Evolutionary conservation across 108 stramenopile species (phyloP).

Genomic region (Fragilaria crotonensis): DNA sequence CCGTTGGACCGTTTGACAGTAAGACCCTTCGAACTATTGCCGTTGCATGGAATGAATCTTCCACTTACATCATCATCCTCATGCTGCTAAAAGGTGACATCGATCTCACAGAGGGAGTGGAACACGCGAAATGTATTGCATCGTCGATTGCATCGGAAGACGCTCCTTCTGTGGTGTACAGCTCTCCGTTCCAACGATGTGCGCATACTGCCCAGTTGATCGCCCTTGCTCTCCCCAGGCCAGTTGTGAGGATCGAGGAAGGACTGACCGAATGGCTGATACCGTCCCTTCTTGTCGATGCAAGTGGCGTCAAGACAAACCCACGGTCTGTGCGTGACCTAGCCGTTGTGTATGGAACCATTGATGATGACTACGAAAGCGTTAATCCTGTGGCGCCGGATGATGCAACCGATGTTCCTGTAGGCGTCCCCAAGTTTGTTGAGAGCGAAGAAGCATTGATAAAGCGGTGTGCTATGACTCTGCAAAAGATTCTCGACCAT

Average conservation of each 20-base stretch:
- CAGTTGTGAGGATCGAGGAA: conserved; percentile 43
- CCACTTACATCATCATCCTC: background rate
- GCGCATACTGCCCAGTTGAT: conserved; percentile 60
- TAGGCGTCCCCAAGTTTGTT: conserved; percentile 32
- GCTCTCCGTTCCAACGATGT: conserved; percentile 47
- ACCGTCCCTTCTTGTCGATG: conserved; percentile 60
- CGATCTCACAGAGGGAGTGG: conserved; percentile 54
- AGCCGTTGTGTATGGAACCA: conserved; percentile 24
- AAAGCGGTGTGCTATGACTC: conserved; percentile 36
- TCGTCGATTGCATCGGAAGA: conserved; percentile 26
- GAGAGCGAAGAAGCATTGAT: conserved; percentile 53
- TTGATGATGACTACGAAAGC: conserved; percentile 40
- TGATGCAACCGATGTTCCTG: conserved; percentile 17
- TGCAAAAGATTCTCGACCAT: conserved; percentile 34
- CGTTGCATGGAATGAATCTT: background rate
- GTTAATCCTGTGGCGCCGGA: conserved; percentile 33
- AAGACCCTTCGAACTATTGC: background rate
- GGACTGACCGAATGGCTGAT: conserved; percentile 68
- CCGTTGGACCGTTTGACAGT: conserved; percentile 50
- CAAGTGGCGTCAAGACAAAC: conserved; percentile 34
- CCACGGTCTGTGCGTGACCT: conserved; percentile 35
- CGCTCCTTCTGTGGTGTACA: conserved; percentile 42
- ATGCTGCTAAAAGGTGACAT: conserved; percentile 12
- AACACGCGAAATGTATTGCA: conserved; percentile 50
- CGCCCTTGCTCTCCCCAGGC: conserved; percentile 23